Conservation (phyloP, 768 basidiomycete genomes). For the Calocybe cyanea region DNA sequence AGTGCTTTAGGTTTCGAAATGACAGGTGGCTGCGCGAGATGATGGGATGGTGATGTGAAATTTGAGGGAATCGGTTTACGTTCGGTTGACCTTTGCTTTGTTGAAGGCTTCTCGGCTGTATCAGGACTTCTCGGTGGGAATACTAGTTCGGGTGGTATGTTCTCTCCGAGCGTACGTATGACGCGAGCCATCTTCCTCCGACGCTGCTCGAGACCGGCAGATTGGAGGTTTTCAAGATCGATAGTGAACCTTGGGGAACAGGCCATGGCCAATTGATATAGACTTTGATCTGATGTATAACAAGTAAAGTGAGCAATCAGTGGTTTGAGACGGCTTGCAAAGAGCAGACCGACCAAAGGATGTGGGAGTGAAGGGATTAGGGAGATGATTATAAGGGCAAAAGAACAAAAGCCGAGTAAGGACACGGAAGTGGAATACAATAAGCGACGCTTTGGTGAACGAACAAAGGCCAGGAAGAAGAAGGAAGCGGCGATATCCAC, state of each 20-base stretch:
- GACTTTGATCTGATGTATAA: neutral
- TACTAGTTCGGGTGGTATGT: constrained; percentile 47
- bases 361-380: neutral
- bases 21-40: neutral
- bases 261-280: constrained; percentile 3
- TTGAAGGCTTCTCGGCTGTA: neutral
- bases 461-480: neutral
- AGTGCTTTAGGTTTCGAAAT: constrained; percentile 11
- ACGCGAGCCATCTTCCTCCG: constrained; percentile 45
- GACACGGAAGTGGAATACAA: constrained; percentile 8
- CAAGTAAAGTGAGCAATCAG: constrained; percentile 1
- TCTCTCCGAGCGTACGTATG: constrained; percentile 47
- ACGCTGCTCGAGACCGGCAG: constrained; percentile 33
- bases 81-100: neutral
- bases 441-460: neutral
- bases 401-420: constrained; percentile 4
- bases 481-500: neutral
- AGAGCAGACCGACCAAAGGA: constrained; percentile 10
- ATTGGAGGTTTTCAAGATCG: constrained; percentile 14
- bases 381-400: neutral
- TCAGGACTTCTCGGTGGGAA: constrained; percentile 16
- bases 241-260: constrained; percentile 20
- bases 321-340: neutral
- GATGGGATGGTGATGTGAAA: neutral
- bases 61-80: neutral